These are phyloP conservation scores for Draba incana DNA, from an alignment of 345 rosid species.

Conservation along the genomic window DNA sequence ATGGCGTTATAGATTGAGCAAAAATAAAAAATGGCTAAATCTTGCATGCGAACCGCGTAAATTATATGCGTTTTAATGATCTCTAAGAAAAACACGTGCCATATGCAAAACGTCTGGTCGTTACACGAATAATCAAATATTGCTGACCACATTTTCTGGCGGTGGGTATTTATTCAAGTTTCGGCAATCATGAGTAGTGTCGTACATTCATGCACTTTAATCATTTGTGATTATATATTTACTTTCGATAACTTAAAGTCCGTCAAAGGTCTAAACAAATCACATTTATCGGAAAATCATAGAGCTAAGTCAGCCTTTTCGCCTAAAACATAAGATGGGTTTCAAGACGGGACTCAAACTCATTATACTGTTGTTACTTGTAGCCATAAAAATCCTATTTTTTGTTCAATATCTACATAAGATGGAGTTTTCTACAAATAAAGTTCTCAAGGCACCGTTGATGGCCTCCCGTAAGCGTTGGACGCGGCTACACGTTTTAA, in stretches of 20 bases:
- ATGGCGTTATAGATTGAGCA: constrained; percentile 1
- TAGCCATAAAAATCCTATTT: too few species aligned
- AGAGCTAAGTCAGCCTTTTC: too few species aligned
- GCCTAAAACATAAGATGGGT: too few species aligned
- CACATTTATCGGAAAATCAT: too few species aligned
- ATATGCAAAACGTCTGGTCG: constrained; percentile 21
- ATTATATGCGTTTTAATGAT: neutral
- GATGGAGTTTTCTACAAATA: neutral
- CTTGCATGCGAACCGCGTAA: neutral
- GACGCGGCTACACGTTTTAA: constrained; percentile 31
- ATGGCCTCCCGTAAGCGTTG: constrained; percentile 3
- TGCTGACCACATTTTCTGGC: constrained; percentile 35
- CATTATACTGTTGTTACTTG: too few species aligned
- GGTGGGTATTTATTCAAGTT: too few species aligned
- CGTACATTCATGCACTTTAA: constrained; percentile 29
- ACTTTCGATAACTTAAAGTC: too few species aligned
- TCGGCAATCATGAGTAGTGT: constrained; percentile 13
- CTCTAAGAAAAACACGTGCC: constrained; percentile 26
- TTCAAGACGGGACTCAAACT: too few species aligned
- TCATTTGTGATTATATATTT: constrained; percentile 1
- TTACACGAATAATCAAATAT: constrained; percentile 36
- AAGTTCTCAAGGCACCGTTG: neutral
- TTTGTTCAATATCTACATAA: neutral
- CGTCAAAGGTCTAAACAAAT: too few species aligned
- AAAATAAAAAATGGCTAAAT: neutral